These are phyloP conservation scores for Lepidopterella palustris DNA, from an alignment of 495 filamentous ascomycete genomes.

Conservation along the genomic window DNA sequence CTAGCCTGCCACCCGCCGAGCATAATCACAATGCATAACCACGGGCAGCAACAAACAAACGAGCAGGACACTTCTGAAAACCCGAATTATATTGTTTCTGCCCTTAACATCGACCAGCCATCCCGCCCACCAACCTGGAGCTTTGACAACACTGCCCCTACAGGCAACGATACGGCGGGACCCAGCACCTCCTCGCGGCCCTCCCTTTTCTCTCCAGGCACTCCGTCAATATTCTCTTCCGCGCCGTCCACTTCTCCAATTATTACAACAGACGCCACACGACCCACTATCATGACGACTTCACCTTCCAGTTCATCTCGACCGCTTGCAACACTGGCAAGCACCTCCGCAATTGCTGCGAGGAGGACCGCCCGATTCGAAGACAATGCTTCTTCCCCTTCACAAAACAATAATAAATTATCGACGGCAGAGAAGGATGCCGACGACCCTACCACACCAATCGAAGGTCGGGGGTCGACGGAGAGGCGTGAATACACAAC, in stretches of 20 bases:
- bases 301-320: conserved; percentile 16
- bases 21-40: neutral
- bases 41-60: neutral
- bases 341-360: conserved; percentile 10
- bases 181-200: conserved; percentile 30
- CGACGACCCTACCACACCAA: conserved; percentile 38
- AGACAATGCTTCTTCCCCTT: neutral
- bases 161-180: conserved; percentile 4
- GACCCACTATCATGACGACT: neutral
- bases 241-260: neutral
- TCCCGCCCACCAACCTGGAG: conserved; percentile 1
- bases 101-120: neutral
- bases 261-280: neutral
- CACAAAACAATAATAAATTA: conserved; percentile 5
- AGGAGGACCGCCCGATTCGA: conserved; percentile 12
- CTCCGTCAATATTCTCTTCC: conserved; percentile 16
- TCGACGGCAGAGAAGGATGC: conserved; percentile 39
- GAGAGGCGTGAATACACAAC: conserved; percentile 30
- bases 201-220: conserved; percentile 39
- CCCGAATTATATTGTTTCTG: neutral
- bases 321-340: conserved; percentile 11
- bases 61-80: neutral
- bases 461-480: conserved; percentile 14
- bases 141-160: conserved; percentile 10
- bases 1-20: neutral